Conservation (phyloP, 306 rosid species). For the Dalbergia oliveri region DNA sequence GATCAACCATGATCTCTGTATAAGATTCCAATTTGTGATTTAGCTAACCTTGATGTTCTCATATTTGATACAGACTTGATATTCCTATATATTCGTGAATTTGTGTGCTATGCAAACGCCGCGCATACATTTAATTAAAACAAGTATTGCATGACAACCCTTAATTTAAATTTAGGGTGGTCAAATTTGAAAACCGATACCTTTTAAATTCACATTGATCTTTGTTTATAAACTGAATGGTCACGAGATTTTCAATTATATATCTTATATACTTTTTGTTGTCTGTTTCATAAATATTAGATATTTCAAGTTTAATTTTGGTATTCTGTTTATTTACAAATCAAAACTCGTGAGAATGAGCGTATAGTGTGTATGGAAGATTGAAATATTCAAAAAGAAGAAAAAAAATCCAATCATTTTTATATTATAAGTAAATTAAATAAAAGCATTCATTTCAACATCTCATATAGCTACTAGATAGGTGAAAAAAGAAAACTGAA, state of each 20-base stretch:
- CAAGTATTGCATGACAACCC: neutral
- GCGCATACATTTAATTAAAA: neutral
- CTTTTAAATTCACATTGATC: neutral
- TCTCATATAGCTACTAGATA: too few relatives aligned
- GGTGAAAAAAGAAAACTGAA: too few relatives aligned
- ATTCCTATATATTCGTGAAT: neutral
- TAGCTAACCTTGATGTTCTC: neutral
- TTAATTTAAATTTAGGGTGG: too few relatives aligned
- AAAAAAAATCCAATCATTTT: neutral
- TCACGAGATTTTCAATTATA: neutral
- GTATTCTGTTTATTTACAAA: neutral
- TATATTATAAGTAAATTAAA: neutral
- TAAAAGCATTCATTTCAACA: neutral
- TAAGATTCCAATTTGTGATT: neutral
- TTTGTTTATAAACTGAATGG: neutral
- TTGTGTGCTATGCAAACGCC: neutral
- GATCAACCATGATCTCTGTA: neutral
- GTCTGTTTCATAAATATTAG: neutral
- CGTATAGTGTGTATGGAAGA: neutral
- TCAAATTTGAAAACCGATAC: neutral
- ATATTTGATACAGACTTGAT: neutral
- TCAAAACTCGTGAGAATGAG: neutral
- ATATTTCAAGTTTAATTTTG: neutral
- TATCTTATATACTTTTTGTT: neutral
- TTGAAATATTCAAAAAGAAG: too few relatives aligned